Evolutionary conservation across 225 moss, liverwort and hornwort species (phyloP), one percentile per base, ranked within the genome.

Genomic region (Pleurozium schreberi): DNA sequence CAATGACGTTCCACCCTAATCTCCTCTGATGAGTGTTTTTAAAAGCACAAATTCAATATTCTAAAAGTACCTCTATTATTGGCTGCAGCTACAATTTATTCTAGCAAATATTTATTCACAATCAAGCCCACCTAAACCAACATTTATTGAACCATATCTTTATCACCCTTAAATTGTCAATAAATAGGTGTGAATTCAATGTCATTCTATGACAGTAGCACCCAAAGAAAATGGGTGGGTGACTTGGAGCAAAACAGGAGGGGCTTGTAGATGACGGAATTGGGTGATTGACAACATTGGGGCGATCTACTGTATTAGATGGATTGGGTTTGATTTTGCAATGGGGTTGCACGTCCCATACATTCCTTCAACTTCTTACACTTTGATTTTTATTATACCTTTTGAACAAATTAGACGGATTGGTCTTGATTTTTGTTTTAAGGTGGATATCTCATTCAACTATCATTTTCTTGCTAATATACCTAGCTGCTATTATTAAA

Each of bases 281-380:
- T 13, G 3, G 13, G 7, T 40, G 13, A 23, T 2, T 40, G 12
- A 14, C 8, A 2, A 4, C 23, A 69, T 23, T n/a, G 23, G 13
- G 2, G 0, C 3, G 8, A 23, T 40, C 2, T 68, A 4, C 3
- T 0, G 1, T 75, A 50, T 21, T 12, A 4, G 21, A 33, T 21
- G 19, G 18, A 75, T 49, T 75, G 12, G 7, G 3, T 47, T 45
- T 49, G 6, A 7, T 74, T 47, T 30, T 74, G 30, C 18, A 47
- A 45, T 74, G 2, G 47, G 47, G 11, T 10, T 47, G 47, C 31
- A 74, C 31, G 47, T 18, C 18, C 4, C 4, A 28, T 74, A 7
- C 4, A 47, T 47, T 74, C 6, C 5, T 30, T 47, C 0, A 47
- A 4, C 18, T 47, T 18, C 31, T 4, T 0, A 4, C 28, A 30